Evolutionary conservation across 148 eudicot genomes (phyloP), one percentile per base, ranked within the genome.

Genomic region (Pouteria glomerata): DNA sequence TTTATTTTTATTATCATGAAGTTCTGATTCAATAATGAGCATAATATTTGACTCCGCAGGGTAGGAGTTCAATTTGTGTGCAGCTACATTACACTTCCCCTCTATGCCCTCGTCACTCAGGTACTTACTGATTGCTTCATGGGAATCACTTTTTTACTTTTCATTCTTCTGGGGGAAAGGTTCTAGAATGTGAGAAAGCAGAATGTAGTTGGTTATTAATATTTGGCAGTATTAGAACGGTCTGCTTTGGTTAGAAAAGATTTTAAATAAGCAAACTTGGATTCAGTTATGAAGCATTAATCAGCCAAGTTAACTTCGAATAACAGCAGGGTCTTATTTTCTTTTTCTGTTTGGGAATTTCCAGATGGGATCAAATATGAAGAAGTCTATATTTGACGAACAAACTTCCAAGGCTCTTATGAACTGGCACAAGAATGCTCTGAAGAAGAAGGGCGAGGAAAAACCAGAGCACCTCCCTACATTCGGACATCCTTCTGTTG

Each of bases 311-410:
- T n/a, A 37, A n/a, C 23, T 60, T 51, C 34, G 35, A 27, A n/a
- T 63, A 66, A 57, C 27, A 37, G 29, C 8, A 11, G 71, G 29
- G n/a, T n/a, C n/a, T n/a, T 8, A 14, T 23, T 21, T 2, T 33
- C 1, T 70, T 16, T 13, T n/a, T 30, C 58, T 33, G 21, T 8
- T 5, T 4, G 51, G 70, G 57, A 55, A 31, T 39, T 76, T 70
- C 8, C 78, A 94, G 98, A 95, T 95, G 98, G 98, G 98, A 74
- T 91, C 97, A 70, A 82, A 78, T 18, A 95, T 95, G 96, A 95
- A 95, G 79, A 81, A 76, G 74, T 82, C 97, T 3, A 86, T 95
- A 8, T 95, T 95, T 48, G 98, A 95, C 24, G 98, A 88, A 31
- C 91, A 95, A 80, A 95, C 98, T 3, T 81, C 92, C 45, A 88